These are phyloP conservation scores for Termitomyces sp. DNA, from an alignment of 768 basidiomycete species.

Conservation along the genomic window DNA sequence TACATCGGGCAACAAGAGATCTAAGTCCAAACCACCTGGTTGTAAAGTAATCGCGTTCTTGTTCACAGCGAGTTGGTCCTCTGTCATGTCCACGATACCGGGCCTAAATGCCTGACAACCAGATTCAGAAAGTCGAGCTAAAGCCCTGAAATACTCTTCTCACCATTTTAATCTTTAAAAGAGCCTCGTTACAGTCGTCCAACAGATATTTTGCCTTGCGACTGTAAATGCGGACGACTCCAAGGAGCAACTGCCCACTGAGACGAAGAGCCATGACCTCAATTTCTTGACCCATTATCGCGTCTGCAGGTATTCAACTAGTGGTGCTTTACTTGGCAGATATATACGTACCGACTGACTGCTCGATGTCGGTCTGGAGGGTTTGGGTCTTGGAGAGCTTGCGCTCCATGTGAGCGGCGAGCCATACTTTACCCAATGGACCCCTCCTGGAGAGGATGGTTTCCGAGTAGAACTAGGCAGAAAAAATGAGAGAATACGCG, in stretches of 20 bases:
- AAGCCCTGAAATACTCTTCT: not conserved
- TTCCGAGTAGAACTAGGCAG: slow-evolving; percentile 81
- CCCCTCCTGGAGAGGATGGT: slow-evolving; percentile 92
- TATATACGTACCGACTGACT: slow-evolving; percentile 74
- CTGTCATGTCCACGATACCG: slow-evolving; percentile 93
- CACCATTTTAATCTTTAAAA: slow-evolving; percentile 95
- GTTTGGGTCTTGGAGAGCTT: slow-evolving; percentile 97
- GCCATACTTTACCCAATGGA: slow-evolving; percentile 96
- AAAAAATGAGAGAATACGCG: slow-evolving; percentile 11
- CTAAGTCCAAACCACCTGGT: slow-evolving; percentile 73
- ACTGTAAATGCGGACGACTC: slow-evolving; percentile 96
- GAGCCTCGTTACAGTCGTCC: slow-evolving; percentile 96
- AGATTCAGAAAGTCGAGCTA: not conserved
- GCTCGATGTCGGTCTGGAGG: slow-evolving; percentile 90
- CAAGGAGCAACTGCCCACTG: slow-evolving; percentile 94
- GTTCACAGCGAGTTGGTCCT: slow-evolving; percentile 86
- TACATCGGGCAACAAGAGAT: slow-evolving; percentile 74
- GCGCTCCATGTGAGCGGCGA: slow-evolving; percentile 97
- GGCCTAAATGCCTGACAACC: slow-evolving; percentile 82
- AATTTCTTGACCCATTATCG: slow-evolving; percentile 91
- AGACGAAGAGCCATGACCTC: slow-evolving; percentile 93
- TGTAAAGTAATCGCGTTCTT: slow-evolving; percentile 88
- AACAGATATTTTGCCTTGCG: slow-evolving; percentile 96
- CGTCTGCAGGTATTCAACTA: slow-evolving; percentile 42
- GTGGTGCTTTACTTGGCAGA: not conserved